These are phyloP conservation scores for Mortierella sp. DNA, from an alignment of 371 early-diverging fungal genomes.

Conservation along the genomic window DNA sequence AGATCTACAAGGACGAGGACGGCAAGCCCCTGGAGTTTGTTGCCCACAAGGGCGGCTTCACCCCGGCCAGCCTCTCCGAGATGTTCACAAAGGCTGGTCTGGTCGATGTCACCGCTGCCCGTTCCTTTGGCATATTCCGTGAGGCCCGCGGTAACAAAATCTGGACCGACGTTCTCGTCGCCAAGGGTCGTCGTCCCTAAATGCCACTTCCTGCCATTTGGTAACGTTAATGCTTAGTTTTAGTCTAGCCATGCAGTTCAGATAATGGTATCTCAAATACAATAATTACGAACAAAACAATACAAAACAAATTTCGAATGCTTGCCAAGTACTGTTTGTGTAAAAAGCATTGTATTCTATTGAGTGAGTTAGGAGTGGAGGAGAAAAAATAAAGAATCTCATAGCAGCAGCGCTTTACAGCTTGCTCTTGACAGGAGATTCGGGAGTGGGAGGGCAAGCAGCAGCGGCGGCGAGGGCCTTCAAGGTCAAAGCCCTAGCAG, in stretches of 20 bases:
- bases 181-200: conserved; percentile 48
- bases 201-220: too few species aligned
- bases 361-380: not conserved
- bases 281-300: not conserved
- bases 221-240: too few species aligned
- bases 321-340: not conserved
- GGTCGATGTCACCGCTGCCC: conserved; percentile 28
- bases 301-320: not conserved
- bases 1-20: conserved; percentile 14
- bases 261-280: not conserved
- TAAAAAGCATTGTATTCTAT: not conserved
- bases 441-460: conserved; percentile 49
- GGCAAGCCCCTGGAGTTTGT: conserved; percentile 27
- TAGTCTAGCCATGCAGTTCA: too few species aligned
- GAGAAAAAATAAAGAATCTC: not conserved
- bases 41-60: conserved; percentile 37
- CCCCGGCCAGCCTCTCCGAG: conserved; percentile 6
- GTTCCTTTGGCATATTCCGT: conserved; percentile 14
- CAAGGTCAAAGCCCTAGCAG: conserved; percentile 55
- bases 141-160: conserved; percentile 3
- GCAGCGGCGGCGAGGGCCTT: conserved; percentile 43
- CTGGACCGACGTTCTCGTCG: conserved; percentile 26
- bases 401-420: not conserved
- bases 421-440: conserved; percentile 45
- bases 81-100: conserved; percentile 37